phyloP scores from a whole-genome alignment of 2,329 filamentous ascomycete species.

The Aspergillus nomiae region DNA sequence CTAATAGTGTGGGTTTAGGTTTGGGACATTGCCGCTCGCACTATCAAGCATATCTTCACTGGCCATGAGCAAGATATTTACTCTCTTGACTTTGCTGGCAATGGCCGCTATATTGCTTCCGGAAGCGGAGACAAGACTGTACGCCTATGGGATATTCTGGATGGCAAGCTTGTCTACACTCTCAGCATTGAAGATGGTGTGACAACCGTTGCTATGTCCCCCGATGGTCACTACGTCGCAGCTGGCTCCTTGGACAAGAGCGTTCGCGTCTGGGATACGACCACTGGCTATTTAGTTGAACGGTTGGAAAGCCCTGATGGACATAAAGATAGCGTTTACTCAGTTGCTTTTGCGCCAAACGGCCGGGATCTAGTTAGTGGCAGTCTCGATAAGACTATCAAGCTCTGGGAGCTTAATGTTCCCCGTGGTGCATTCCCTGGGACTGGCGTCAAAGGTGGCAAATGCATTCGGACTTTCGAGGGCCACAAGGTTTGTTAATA shows the following conservation, averaged over 20 bases:
- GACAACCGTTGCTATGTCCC: constrained; percentile 95
- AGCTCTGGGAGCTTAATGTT: constrained; percentile 93
- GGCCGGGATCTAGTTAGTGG: constrained; percentile 92
- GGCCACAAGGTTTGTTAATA: constrained; percentile 75
- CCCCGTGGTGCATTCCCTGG: constrained; percentile 67
- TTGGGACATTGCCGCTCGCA: constrained; percentile 85
- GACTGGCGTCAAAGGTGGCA: constrained; percentile 75
- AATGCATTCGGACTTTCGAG: constrained; percentile 95
- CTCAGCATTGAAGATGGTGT: constrained; percentile 95
- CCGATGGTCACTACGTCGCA: constrained; percentile 89
- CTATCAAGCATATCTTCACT: constrained; percentile 89
- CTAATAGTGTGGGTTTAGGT: constrained; percentile 57
- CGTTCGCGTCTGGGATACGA: constrained; percentile 94
- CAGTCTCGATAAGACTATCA: constrained; percentile 96
- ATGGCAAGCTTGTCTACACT: constrained; percentile 77
- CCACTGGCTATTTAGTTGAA: constrained; percentile 82
- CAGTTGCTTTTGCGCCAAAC: constrained; percentile 91
- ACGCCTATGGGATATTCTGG: constrained; percentile 92
- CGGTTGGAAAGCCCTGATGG: constrained; percentile 89
- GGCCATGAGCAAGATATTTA: constrained; percentile 99
- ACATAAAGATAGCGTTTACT: constrained; percentile 96
- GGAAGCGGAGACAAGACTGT: constrained; percentile 94
- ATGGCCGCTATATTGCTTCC: constrained; percentile 91
- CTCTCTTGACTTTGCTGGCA: constrained; percentile 89
- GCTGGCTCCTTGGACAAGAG: constrained; percentile 97